phyloP scores from a whole-genome alignment of 257 asterid species.

The Cinchona pubescens region DNA sequence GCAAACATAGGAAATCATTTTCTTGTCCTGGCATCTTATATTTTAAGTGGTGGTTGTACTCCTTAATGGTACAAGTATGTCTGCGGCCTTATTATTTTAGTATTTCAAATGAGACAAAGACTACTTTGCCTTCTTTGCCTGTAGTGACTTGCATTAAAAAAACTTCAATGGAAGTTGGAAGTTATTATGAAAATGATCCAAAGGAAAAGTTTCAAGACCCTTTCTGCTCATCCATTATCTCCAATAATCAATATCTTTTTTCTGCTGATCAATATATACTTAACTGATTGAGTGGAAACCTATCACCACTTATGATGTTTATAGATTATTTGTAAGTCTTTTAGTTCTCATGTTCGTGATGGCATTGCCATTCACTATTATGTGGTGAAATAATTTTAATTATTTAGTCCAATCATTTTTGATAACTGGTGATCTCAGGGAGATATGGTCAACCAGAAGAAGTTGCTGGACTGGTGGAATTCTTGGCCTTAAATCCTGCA shows the following conservation, averaged over 20 bases:
- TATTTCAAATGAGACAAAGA: no score
- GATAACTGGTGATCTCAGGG: conserved; percentile 25
- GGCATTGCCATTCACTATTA: background rate
- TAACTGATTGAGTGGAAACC: background rate
- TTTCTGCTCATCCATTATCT: background rate
- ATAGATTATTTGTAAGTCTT: background rate
- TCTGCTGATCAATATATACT: background rate
- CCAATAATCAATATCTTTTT: background rate
- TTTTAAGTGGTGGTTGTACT: background rate
- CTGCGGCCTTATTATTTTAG: background rate
- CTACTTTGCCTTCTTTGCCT: background rate
- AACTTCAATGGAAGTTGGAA: background rate
- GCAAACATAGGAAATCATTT: background rate
- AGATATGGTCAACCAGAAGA: conserved; percentile 52
- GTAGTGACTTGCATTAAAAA: background rate
- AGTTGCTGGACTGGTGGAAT: conserved; percentile 47
- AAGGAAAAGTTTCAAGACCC: background rate
- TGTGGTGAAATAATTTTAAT: background rate
- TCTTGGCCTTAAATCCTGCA: conserved; percentile 44
- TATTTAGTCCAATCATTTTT: background rate
- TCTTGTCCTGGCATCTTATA: background rate
- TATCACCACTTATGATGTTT: background rate
- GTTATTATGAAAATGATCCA: background rate
- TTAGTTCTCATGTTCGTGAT: background rate
- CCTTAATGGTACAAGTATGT: background rate